These are phyloP conservation scores for Chytriomyces hyalinus DNA, from an alignment of 192 early-diverging fungal genomes.

Conservation along the genomic window DNA sequence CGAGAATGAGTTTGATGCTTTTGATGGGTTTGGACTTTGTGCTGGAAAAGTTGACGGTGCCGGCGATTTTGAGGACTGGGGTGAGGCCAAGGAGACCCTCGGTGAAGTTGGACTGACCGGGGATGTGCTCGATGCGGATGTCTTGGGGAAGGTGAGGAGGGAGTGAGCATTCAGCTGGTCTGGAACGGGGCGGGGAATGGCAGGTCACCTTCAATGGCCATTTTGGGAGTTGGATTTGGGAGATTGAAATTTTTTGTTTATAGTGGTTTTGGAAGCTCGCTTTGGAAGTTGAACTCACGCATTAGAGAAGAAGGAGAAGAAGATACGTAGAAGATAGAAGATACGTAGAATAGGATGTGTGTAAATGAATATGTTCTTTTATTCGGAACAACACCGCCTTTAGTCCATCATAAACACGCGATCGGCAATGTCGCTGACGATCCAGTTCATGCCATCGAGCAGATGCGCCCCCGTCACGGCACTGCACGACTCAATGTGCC, in stretches of 20 bases:
- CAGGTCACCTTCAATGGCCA: neutral
- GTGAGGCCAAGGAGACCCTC: conserved; percentile 34
- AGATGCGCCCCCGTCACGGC: conserved; percentile 87
- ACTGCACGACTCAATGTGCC: conserved; percentile 89
- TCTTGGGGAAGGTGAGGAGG: conserved; percentile 1
- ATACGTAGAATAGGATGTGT: neutral
- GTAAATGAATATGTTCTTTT: neutral
- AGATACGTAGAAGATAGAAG: neutral
- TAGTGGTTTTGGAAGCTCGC: neutral
- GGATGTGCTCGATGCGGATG: conserved; percentile 22
- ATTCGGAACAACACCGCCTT: neutral
- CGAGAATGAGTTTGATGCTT: conserved; percentile 23
- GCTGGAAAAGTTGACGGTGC: conserved; percentile 30
- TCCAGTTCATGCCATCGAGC: conserved; percentile 92
- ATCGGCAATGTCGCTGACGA: conserved; percentile 85
- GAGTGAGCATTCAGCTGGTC: neutral
- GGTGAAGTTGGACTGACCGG: conserved; percentile 5
- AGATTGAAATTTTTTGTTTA: neutral
- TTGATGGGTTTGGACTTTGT: conserved; percentile 18
- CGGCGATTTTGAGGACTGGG: conserved; percentile 11
- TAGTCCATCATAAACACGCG: conserved; percentile 74
- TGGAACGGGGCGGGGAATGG: neutral
- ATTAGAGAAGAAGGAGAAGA: neutral
- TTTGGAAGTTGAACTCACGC: neutral
- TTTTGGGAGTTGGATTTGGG: neutral